A percentile compares a stretch with the other conserved stretches of the same genome.
Evolutionary conservation across 2,329 filamentous ascomycete species (phyloP).

Genomic region (Apiospora aurea): DNA sequence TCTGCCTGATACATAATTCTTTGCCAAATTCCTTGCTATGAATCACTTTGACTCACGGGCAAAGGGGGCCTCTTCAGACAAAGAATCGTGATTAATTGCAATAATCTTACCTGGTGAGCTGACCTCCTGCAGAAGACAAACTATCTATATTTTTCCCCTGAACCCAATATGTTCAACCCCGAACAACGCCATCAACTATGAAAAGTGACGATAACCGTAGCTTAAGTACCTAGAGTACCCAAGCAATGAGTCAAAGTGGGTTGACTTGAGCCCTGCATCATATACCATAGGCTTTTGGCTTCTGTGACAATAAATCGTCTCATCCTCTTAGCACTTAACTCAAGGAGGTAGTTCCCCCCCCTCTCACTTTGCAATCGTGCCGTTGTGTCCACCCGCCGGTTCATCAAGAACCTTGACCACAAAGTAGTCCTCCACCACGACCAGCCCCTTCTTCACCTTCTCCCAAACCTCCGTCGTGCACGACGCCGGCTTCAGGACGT

Average conservation of each 20-base stretch:
- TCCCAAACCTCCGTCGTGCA: constrained; percentile 18
- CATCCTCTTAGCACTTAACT: background rate
- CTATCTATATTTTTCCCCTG: background rate
- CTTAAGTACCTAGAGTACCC: background rate
- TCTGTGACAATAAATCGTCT: background rate
- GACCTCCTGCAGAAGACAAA: too few species aligned
- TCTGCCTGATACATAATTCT: too few species aligned
- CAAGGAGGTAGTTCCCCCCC: background rate
- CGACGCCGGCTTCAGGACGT: constrained; percentile 24
- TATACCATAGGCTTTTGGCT: background rate
- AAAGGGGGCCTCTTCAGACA: too few species aligned
- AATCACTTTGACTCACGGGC: too few species aligned
- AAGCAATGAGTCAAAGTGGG: too few species aligned
- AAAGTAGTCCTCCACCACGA: constrained; percentile 11
- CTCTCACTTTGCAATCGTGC: background rate
- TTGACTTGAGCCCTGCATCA: background rate
- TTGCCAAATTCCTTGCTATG: too few species aligned
- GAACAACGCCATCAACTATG: background rate
- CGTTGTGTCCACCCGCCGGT: background rate
- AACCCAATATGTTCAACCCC: background rate
- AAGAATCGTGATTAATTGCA: too few species aligned
- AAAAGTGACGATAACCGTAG: too few species aligned
- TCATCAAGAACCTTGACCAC: background rate
- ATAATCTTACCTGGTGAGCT: too few species aligned
- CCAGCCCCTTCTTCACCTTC: background rate